Percentiles rank a stretch among this genome's conserved stretches.
phyloP scores from a whole-genome alignment of 1,284 basidiomycete species.

The Irpex sp. region DNA sequence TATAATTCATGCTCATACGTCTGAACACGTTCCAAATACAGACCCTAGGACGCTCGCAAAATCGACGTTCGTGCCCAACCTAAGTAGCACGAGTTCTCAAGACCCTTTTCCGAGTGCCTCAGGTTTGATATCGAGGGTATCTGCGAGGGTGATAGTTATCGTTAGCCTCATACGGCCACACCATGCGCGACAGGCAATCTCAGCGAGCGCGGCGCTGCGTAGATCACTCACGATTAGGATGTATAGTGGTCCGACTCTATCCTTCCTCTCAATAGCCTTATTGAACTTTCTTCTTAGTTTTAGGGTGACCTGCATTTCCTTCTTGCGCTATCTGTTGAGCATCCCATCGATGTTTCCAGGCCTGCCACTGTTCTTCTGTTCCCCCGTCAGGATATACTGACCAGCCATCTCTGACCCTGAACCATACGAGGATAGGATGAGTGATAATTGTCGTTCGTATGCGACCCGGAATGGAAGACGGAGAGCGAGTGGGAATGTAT shows the following conservation, averaged over 20 bases:
- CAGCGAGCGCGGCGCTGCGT: not conserved
- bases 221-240: no score
- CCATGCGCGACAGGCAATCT: not conserved
- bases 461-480: conserved; percentile 49
- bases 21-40: not conserved
- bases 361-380: conserved; percentile 58
- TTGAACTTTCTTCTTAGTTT: conserved; percentile 1
- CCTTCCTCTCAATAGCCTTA: not conserved
- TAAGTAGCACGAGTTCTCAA: not conserved
- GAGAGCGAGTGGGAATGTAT: conserved; percentile 50
- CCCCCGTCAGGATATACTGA: conserved; percentile 72
- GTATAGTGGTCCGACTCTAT: no score
- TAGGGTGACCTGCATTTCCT: not conserved
- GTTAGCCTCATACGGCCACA: not conserved
- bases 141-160: no score
- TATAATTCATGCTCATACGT: not conserved
- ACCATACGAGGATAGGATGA: conserved; percentile 61
- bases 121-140: not conserved
- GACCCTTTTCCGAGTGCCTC: not conserved
- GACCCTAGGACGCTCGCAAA: not conserved
- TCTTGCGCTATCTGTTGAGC: not conserved
- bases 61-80: not conserved
- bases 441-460: conserved; percentile 47
- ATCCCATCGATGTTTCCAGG: conserved; percentile 40
- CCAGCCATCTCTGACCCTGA: conserved; percentile 80